Conservation (phyloP, 148 eudicot genomes). For the Talinum fruticosum region DNA sequence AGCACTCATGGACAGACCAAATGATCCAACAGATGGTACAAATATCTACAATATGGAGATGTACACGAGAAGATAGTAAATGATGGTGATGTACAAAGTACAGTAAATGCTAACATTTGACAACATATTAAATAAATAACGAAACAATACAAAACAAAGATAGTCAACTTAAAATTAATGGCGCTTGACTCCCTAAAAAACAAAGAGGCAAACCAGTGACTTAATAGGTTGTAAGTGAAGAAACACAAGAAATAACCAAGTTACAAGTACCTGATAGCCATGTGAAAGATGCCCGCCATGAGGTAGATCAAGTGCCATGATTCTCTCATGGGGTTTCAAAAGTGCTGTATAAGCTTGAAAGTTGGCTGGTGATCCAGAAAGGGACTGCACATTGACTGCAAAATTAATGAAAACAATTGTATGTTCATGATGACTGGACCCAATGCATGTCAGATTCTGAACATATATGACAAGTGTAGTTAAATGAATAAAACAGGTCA, state of each 20-base stretch:
- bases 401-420: slow-evolving; percentile 19
- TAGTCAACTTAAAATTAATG: neutral
- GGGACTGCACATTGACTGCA: slow-evolving; percentile 97
- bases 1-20: neutral
- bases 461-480: neutral
- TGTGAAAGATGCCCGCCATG: slow-evolving; percentile 99
- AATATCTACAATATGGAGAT: neutral
- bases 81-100: too few species aligned
- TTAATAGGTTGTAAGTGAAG: slow-evolving; percentile 1
- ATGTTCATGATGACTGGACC: slow-evolving; percentile 2
- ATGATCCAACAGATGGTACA: neutral
- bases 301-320: slow-evolving; percentile 99
- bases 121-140: neutral
- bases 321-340: slow-evolving; percentile 97
- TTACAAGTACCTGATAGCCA: slow-evolving; percentile 81
- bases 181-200: neutral
- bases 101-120: neutral
- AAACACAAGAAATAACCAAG: neutral
- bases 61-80: too few species aligned
- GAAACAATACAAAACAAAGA: neutral
- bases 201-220: neutral
- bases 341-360: slow-evolving; percentile 97
- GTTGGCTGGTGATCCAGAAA: slow-evolving; percentile 97
- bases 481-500: neutral
- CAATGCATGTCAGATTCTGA: neutral